Conservation (phyloP, 768 basidiomycete genomes). For the Lactarius sp. region DNA sequence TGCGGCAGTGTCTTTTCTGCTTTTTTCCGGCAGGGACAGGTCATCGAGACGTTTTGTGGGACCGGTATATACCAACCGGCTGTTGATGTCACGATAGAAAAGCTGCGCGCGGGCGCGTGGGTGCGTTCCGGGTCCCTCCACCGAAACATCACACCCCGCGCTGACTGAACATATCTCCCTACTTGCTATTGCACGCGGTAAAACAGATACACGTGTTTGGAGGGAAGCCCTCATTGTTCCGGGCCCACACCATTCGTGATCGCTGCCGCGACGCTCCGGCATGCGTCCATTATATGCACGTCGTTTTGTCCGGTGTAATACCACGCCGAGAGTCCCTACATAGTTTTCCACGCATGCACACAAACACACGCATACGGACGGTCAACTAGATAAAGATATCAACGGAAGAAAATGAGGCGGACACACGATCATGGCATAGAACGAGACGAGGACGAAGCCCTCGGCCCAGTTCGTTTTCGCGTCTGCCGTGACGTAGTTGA, state of each 20-base stretch:
- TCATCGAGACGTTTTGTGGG: conserved; percentile 90
- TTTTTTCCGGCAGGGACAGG: conserved; percentile 88
- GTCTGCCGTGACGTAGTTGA: conserved; percentile 77
- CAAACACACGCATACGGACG: not conserved
- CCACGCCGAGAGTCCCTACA: conserved; percentile 60
- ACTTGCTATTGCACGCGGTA: no score
- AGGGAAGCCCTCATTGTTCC: not conserved
- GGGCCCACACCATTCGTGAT: conserved; percentile 24
- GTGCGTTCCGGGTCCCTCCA: conserved; percentile 39
- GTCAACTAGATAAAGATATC: no score
- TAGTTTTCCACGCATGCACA: not conserved
- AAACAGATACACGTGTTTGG: conserved; percentile 75
- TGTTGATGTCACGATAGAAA: conserved; percentile 74
- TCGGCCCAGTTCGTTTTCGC: no score
- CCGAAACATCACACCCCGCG: no score
- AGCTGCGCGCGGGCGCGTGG: conserved; percentile 81
- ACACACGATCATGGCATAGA: no score
- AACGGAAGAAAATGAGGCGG: no score
- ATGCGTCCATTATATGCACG: conserved; percentile 40
- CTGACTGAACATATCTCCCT: no score
- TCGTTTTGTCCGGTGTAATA: conserved; percentile 58
- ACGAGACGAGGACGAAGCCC: no score
- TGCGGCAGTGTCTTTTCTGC: conserved; percentile 61
- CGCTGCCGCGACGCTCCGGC: conserved; percentile 38
- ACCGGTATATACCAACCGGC: conserved; percentile 84